These are phyloP conservation scores for Antonospora locustae DNA, from an alignment of 371 early-diverging fungal species.

Conservation along the genomic window DNA sequence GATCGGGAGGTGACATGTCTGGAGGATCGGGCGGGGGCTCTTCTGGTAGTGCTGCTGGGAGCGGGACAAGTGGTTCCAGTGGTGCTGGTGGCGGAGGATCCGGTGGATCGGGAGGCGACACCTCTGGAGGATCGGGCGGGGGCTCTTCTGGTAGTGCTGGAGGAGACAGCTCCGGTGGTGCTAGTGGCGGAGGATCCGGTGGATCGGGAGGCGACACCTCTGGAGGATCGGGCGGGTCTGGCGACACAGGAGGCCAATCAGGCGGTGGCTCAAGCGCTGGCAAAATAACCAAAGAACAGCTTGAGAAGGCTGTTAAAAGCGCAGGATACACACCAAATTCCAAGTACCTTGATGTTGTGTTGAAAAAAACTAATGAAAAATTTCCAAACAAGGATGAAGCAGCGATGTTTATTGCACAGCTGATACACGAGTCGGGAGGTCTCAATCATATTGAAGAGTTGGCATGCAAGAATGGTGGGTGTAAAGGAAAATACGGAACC, in stretches of 20 bases:
- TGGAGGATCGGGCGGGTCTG: not conserved
- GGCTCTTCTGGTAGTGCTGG: constrained; percentile 2
- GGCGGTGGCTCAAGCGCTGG: constrained; percentile 15
- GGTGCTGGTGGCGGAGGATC: too few species aligned
- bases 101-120: not conserved
- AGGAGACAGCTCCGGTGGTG: not conserved
- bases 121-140: not conserved
- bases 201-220: not conserved
- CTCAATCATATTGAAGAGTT: constrained; percentile 50
- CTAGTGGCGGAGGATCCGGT: not conserved
- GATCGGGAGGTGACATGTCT: not conserved
- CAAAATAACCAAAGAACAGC: constrained; percentile 26
- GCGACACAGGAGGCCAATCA: not conserved
- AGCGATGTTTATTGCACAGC: constrained; percentile 54
- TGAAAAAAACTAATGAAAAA: constrained; percentile 34
- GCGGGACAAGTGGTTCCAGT: not conserved
- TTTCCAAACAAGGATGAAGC: constrained; percentile 36
- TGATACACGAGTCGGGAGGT: constrained; percentile 54
- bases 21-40: constrained; percentile 1
- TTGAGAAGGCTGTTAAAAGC: constrained; percentile 33
- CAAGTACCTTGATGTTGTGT: constrained; percentile 44
- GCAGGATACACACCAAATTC: constrained; percentile 25
- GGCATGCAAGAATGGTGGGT: constrained; percentile 42
- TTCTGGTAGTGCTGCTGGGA: not conserved
- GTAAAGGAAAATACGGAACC: constrained; percentile 47